Percentiles rank a stretch among this genome's conserved stretches.
Conservation (phyloP, 1,139 yeast species). For the Kodamaea alishanica region DNA sequence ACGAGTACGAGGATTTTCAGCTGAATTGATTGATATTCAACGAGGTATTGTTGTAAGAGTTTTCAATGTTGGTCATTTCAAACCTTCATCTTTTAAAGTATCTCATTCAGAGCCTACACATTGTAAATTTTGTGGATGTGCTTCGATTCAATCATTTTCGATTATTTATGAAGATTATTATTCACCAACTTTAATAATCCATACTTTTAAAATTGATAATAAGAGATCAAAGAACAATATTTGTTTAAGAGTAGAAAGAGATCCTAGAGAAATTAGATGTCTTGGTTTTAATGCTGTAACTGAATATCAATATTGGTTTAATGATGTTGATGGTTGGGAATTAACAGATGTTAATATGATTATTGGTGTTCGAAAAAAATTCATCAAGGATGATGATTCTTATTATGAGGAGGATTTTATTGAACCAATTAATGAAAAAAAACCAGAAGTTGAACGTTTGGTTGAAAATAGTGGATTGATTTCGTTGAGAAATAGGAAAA, state of each 20-base stretch:
- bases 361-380: constrained; percentile 61
- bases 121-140: constrained; percentile 89
- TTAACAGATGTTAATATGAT: constrained; percentile 72
- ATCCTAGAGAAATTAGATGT: constrained; percentile 86
- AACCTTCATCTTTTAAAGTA: constrained; percentile 57
- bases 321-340: constrained; percentile 71
- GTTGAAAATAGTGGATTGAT: constrained; percentile 21
- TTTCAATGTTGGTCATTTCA: constrained; percentile 60
- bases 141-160: constrained; percentile 68
- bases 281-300: constrained; percentile 73
- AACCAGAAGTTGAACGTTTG: constrained; percentile 13
- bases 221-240: constrained; percentile 76
- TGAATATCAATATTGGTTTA: constrained; percentile 67
- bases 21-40: constrained; percentile 72
- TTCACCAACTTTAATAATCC: constrained; percentile 59
- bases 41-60: constrained; percentile 63
- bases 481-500: constrained; percentile 19
- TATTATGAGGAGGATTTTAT: constrained; percentile 10
- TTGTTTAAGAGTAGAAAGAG: constrained; percentile 87
- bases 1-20: constrained; percentile 49
- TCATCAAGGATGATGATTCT: constrained; percentile 18
- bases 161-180: constrained; percentile 65
- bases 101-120: constrained; percentile 84
- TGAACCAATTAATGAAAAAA: constrained; percentile 6
- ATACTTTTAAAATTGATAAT: constrained; percentile 62